Base-by-base conservation (phyloP, 2,329 filamentous ascomycete genomes). In the Phaeosphaeriaceae sp. region DNA sequence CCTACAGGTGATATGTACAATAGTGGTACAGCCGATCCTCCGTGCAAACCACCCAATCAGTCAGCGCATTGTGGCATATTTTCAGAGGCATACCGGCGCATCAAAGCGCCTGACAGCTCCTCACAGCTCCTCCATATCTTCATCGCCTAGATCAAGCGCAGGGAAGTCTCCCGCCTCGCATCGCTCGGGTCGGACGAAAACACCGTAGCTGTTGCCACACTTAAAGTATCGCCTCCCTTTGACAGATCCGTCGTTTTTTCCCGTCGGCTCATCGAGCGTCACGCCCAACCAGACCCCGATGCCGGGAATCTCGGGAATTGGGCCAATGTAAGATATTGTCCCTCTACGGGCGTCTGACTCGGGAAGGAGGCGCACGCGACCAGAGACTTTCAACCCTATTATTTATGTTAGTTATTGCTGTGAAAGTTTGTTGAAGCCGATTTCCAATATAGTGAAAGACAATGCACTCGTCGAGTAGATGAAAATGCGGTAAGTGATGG, bases 201-300 rank as follows among this genome's bases (percentile, higher is more conserved):
- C 87, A 28, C 90, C 90, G 61, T 84, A 85, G 71, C 91, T 92
- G 50, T 85, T 76, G 54, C 77, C 70, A 45, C 85, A 86, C 42
- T 83, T 78, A 81, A 91, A 94, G 74, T 92, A 93, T 57, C 85
- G 79, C 57, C 78, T 85, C 7, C 81, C 82, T 48, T 75, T 74
- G 59, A 92, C 84, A 61, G 85, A 87, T 51, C 90, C 90, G 70
- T 93, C 89, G 66, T 93, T 94, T 78, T 89, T 90, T 47, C 89
- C 90, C 35, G 87, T 87, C 1, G 90, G 89, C 74, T 93, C 89
- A 68, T 93, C 89, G 44, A 92, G 81, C 18, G 70, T 70, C 43
- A 94, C 78, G 33, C 89, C 90, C 16, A 93, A 79, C 90, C 90
- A 94, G 76, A 74, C 53, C 15, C 75, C 75, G 18, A 84, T 79